Conservation (phyloP, 2,329 filamentous ascomycete genomes). For the Epichloe festucae region DNA sequence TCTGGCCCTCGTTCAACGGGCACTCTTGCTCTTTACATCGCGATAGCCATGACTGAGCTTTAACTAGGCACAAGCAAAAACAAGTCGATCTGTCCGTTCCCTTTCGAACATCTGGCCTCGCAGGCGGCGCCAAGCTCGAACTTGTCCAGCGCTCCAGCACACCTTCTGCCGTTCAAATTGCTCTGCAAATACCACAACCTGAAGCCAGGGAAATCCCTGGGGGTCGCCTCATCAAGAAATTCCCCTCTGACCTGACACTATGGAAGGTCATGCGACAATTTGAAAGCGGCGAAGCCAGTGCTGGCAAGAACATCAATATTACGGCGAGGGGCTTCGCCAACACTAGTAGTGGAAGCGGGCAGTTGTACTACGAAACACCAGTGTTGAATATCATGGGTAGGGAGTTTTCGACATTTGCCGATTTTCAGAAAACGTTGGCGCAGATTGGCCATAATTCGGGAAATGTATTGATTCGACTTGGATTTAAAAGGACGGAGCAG, state of each 20-base stretch:
- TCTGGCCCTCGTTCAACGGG: not conserved
- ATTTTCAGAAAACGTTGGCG: slow-evolving; percentile 78
- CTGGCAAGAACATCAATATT: slow-evolving; percentile 56
- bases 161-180: slow-evolving; percentile 73
- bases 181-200: slow-evolving; percentile 67
- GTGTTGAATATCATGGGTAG: slow-evolving; percentile 73
- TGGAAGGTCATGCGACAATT: slow-evolving; percentile 88
- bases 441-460: slow-evolving; percentile 82
- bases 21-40: no score
- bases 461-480: slow-evolving; percentile 64
- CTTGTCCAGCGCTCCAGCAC: slow-evolving; percentile 80
- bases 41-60: not conserved
- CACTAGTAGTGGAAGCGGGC: slow-evolving; percentile 48
- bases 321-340: slow-evolving; percentile 74
- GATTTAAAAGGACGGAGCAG: slow-evolving; percentile 61
- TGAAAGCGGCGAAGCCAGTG: slow-evolving; percentile 58
- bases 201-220: slow-evolving; percentile 51
- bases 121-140: slow-evolving; percentile 80
- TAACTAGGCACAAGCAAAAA: slow-evolving; percentile 65
- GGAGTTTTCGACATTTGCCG: slow-evolving; percentile 62
- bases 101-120: slow-evolving; percentile 70
- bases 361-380: slow-evolving; percentile 79
- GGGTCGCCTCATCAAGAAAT: slow-evolving; percentile 68
- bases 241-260: slow-evolving; percentile 74
- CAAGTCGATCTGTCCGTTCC: slow-evolving; percentile 73